A percentile compares a stretch with the other conserved stretches of the same genome.
phyloP scores from a whole-genome alignment of 345 rosid species.

The Syzygium grande region DNA sequence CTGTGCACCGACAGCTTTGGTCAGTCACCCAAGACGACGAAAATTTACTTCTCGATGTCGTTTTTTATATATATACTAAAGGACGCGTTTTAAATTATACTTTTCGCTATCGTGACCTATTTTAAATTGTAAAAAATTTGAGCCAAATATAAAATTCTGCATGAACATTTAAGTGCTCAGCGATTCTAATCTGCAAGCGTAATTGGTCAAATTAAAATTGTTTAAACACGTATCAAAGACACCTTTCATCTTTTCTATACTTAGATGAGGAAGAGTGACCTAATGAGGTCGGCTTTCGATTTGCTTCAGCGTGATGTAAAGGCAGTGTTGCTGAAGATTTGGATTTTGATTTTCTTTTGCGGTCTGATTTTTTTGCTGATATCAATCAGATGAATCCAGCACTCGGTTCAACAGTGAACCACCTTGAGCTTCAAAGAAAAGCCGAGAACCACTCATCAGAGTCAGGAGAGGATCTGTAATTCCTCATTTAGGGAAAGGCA shows the following conservation, averaged over 20 bases:
- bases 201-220: background rate
- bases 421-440: background rate
- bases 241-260: background rate
- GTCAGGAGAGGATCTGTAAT: too few species aligned
- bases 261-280: background rate
- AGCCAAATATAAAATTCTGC: background rate
- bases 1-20: background rate
- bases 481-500: too few species aligned
- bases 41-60: background rate
- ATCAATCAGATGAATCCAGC: background rate
- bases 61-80: background rate
- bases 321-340: background rate
- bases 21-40: background rate
- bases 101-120: background rate
- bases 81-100: background rate
- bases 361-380: background rate
- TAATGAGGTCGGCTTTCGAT: background rate
- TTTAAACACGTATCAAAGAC: background rate
- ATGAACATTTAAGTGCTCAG: background rate
- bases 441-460: background rate
- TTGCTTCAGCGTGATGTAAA: background rate
- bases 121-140: background rate
- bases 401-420: background rate
- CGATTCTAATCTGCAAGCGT: background rate
- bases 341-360: background rate